phyloP scores from a whole-genome alignment of 1,139 yeast species.

The Kluyveromyces sp. region DNA sequence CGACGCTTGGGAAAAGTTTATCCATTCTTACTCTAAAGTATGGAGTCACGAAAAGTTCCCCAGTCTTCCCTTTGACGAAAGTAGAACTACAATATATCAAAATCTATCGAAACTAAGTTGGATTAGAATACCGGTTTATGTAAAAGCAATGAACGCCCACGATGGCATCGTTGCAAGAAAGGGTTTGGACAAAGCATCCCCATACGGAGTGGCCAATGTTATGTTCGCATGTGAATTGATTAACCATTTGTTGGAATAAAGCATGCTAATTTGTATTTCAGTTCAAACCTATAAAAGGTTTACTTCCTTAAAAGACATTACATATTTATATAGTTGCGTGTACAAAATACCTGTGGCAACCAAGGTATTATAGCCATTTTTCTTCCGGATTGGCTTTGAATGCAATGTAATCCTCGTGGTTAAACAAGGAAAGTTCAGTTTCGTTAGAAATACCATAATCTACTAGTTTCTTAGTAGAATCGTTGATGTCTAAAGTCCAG shows the following conservation, averaged over 20 bases:
- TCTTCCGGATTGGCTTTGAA: slow-evolving; percentile 82
- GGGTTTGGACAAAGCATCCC: slow-evolving; percentile 37
- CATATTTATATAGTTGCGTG: background rate
- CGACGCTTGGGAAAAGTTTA: slow-evolving; percentile 19
- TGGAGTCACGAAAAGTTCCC: slow-evolving; percentile 13
- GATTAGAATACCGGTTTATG: slow-evolving; percentile 57
- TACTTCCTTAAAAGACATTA: background rate
- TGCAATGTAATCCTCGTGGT: slow-evolving; percentile 52
- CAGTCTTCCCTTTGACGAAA: slow-evolving; percentile 36
- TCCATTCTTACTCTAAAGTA: slow-evolving; percentile 18
- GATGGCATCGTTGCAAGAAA: slow-evolving; percentile 65
- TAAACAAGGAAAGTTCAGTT: slow-evolving; percentile 80
- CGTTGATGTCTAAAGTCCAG: slow-evolving; percentile 51
- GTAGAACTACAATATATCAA: slow-evolving; percentile 37
- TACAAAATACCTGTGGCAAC: background rate
- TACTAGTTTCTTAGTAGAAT: slow-evolving; percentile 40
- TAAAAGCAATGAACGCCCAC: slow-evolving; percentile 64
- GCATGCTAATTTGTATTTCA: background rate
- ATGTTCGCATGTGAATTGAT: slow-evolving; percentile 22
- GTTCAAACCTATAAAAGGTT: background rate
- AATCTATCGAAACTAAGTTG: slow-evolving; percentile 52
- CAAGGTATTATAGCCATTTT: slow-evolving; percentile 54
- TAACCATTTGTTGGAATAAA: background rate
- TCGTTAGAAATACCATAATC: slow-evolving; percentile 81
- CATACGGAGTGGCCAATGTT: slow-evolving; percentile 24